phyloP scores from a whole-genome alignment of 495 filamentous ascomycete genomes.

The Penicillium cosmopolitanum region DNA sequence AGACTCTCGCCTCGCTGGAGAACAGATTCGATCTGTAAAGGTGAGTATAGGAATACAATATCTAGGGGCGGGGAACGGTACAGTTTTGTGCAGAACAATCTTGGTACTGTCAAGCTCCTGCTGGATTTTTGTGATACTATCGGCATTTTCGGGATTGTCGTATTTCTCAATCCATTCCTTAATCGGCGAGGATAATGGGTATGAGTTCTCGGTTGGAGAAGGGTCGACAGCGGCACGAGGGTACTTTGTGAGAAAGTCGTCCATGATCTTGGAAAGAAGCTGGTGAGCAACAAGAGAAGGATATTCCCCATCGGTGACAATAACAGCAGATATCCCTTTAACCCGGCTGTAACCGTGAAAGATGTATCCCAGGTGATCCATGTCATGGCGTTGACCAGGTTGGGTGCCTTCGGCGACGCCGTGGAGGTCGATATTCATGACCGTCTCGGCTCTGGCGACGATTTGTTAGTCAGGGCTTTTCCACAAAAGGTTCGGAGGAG shows the following conservation, averaged over 20 bases:
- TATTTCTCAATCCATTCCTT: conserved; percentile 84
- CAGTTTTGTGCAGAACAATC: conserved; percentile 94
- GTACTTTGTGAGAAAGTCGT: conserved; percentile 86
- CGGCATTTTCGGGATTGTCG: conserved; percentile 86
- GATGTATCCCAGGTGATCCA: conserved; percentile 75
- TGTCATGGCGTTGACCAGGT: conserved; percentile 87
- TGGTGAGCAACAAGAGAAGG: conserved; percentile 90
- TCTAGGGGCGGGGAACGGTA: conserved; percentile 18
- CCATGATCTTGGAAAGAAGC: conserved; percentile 86
- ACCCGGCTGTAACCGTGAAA: conserved; percentile 91
- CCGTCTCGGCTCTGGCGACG: conserved; percentile 38
- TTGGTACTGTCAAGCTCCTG: conserved; percentile 97
- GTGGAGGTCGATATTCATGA: conserved; percentile 59
- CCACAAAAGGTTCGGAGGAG: background rate
- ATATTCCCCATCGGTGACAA: conserved; percentile 90
- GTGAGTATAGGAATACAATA: too few species aligned
- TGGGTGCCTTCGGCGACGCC: conserved; percentile 78
- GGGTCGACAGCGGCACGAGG: conserved; percentile 68
- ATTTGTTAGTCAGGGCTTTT: background rate
- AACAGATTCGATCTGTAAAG: too few species aligned
- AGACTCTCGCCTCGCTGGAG: too few species aligned
- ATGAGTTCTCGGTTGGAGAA: conserved; percentile 38
- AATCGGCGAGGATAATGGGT: conserved; percentile 68
- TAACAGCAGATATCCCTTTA: conserved; percentile 85
- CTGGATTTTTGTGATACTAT: conserved; percentile 93